phyloP scores from a whole-genome alignment of 1,139 yeast species.

The Pneumocystis sp. region DNA sequence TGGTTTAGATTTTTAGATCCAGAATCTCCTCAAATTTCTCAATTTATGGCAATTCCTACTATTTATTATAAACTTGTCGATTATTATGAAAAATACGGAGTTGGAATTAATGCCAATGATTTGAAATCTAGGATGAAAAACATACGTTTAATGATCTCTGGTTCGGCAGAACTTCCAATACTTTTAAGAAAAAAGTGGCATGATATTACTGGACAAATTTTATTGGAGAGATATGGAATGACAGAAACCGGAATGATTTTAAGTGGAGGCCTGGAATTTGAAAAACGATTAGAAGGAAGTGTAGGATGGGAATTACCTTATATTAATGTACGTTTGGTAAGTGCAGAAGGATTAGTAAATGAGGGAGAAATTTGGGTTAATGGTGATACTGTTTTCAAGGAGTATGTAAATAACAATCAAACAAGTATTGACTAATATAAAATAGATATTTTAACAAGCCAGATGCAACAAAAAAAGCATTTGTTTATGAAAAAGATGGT shows the following conservation, averaged over 20 bases:
- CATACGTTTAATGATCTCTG: constrained; percentile 25
- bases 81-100: constrained; percentile 2
- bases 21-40: constrained; percentile 20
- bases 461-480: constrained; percentile 23
- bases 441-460: constrained; percentile 24
- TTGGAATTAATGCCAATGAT: neutral
- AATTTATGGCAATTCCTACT: constrained; percentile 29
- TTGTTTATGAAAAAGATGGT: constrained; percentile 15
- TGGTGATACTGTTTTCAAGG: constrained; percentile 16
- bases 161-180: constrained; percentile 27
- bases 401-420: constrained; percentile 24
- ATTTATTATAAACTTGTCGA: constrained; percentile 19
- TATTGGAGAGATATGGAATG: constrained; percentile 28
- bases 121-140: neutral
- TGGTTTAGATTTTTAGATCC: constrained; percentile 16
- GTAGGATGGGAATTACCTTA: constrained; percentile 26
- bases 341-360: constrained; percentile 17
- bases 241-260: constrained; percentile 28
- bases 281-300: constrained; percentile 20
- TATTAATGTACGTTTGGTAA: constrained; percentile 22
- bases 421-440: constrained; percentile 20
- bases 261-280: constrained; percentile 10
- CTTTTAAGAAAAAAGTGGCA: constrained; percentile 25
- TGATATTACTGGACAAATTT: constrained; percentile 21
- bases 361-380: constrained; percentile 12